Conservation (phyloP, 1,284 basidiomycete species). For the Tetrapyrgos nigripes region DNA sequence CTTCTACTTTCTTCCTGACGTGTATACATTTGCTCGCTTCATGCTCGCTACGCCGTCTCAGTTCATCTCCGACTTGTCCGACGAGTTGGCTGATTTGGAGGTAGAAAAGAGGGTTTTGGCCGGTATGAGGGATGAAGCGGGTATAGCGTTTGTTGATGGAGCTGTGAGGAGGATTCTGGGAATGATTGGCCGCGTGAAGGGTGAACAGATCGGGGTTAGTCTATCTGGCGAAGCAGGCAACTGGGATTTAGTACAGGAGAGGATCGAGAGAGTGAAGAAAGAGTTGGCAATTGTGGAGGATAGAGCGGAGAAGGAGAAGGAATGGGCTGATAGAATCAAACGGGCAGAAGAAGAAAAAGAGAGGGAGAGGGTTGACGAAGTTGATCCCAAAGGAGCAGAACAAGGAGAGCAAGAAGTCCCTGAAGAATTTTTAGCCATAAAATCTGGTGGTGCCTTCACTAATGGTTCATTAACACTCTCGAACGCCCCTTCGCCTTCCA, state of each 20-base stretch:
- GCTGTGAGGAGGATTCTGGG: slow-evolving; percentile 76
- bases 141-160: slow-evolving; percentile 80
- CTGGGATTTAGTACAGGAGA: slow-evolving; percentile 34
- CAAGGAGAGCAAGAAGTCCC: slow-evolving; percentile 50
- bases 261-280: slow-evolving; percentile 60
- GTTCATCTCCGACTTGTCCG: slow-evolving; percentile 75
- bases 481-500: slow-evolving; percentile 23
- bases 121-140: slow-evolving; percentile 77
- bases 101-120: slow-evolving; percentile 69
- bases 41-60: slow-evolving; percentile 95
- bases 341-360: neutral
- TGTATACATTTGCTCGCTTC: slow-evolving; percentile 89
- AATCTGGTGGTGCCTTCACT: slow-evolving; percentile 25
- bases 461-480: slow-evolving; percentile 26
- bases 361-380: neutral
- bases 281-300: slow-evolving; percentile 16
- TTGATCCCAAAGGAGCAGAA: too few relatives aligned
- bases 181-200: neutral
- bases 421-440: slow-evolving; percentile 58
- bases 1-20: slow-evolving; percentile 95
- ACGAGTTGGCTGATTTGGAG: slow-evolving; percentile 78
- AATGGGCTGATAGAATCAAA: neutral
- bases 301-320: neutral
- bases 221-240: too few relatives aligned
- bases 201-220: neutral